Conservation (phyloP, 345 rosid genomes). For the Lepidium aucheri region DNA sequence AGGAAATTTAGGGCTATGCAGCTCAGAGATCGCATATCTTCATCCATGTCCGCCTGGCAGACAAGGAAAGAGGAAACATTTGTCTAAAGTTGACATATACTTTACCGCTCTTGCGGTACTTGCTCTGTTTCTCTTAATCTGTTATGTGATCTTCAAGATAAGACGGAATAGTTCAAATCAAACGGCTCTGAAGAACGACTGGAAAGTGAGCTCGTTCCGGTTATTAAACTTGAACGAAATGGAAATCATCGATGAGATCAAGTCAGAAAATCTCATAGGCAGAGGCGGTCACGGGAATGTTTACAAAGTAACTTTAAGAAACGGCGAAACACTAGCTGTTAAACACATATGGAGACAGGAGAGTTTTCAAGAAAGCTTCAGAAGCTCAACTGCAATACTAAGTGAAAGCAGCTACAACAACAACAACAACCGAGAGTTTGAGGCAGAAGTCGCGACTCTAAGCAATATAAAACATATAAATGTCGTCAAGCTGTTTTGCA, state of each 20-base stretch:
- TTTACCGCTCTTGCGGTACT: constrained; percentile 33
- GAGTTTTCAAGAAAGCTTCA: constrained; percentile 16
- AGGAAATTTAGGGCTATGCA: constrained; percentile 65
- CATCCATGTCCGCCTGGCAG: constrained; percentile 34
- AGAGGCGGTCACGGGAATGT: constrained; percentile 86
- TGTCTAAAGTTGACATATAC: constrained; percentile 29
- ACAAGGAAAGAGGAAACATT: constrained; percentile 15
- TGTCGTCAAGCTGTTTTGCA: constrained; percentile 75
- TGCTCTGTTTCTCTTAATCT: constrained; percentile 28
- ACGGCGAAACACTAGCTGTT: constrained; percentile 64
- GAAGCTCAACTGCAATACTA: constrained; percentile 46
- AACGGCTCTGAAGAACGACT: constrained; percentile 32
- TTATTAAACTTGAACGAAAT: constrained; percentile 47
- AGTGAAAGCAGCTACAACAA: constrained; percentile 20
- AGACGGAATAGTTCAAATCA: constrained; percentile 23
- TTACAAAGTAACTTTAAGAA: constrained; percentile 49
- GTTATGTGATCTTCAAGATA: constrained; percentile 32
- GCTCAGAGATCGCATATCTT: constrained; percentile 32
- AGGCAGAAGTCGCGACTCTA: constrained; percentile 63
- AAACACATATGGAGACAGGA: constrained; percentile 59
- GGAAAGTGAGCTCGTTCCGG: constrained; percentile 63
- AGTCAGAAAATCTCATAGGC: constrained; percentile 68
- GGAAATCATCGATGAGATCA: constrained; percentile 54
- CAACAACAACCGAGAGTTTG: constrained; percentile 39
- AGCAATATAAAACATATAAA: constrained; percentile 77